Evolutionary conservation across 106 monocot genomes (phyloP).

Genomic region (Dioscorea zingiberensis): DNA sequence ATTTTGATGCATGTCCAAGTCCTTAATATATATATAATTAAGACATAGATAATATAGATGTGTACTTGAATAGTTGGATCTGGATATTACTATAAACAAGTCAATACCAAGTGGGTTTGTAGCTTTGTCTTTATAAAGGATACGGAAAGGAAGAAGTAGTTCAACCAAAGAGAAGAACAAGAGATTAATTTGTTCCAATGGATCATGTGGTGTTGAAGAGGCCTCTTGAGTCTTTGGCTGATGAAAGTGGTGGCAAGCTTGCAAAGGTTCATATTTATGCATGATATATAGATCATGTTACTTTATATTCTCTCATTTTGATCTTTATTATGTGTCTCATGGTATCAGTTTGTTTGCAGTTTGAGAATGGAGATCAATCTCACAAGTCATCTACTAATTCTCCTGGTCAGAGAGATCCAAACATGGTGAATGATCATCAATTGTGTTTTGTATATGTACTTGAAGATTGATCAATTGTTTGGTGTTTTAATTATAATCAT

Average conservation of each 20-base stretch:
- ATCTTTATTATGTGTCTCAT: not conserved
- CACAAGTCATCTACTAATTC: not conserved
- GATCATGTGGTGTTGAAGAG: conserved; percentile 19
- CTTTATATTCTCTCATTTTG: not conserved
- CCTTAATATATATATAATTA: too few species aligned
- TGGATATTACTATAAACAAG: conserved; percentile 23
- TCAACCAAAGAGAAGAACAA: not conserved
- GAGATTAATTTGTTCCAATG: conserved; percentile 8
- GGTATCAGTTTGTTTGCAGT: not conserved
- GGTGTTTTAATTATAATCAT: not conserved
- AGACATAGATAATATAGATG: not conserved
- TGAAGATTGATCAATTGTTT: not conserved
- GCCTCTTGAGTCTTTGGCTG: not conserved
- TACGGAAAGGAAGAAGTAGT: not conserved
- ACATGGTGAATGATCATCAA: not conserved
- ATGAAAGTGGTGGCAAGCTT: conserved; percentile 7
- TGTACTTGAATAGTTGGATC: conserved; percentile 17
- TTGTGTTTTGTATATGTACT: not conserved
- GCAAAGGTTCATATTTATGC: conserved; percentile 6
- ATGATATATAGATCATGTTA: not conserved
- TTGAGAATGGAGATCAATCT: conserved; percentile 7
- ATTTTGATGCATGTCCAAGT: conserved; percentile 4
- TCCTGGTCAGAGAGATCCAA: not conserved
- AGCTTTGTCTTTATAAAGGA: conserved; percentile 3
- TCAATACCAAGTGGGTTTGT: conserved; percentile 14